These are phyloP conservation scores for Lactarius pseudohatsudake DNA, from an alignment of 768 basidiomycete species.

Conservation along the genomic window DNA sequence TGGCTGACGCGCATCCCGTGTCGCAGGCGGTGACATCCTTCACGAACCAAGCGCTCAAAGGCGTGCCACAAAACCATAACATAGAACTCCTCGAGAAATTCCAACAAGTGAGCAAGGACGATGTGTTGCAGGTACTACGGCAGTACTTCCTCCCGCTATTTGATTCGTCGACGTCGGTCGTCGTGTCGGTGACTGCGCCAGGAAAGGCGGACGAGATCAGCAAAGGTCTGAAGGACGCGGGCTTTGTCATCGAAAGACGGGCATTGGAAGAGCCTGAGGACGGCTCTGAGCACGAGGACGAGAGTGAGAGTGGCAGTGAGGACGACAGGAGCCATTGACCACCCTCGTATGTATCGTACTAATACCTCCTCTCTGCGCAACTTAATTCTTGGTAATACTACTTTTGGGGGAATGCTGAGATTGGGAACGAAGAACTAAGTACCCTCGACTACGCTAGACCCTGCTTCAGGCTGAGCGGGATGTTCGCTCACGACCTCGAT, in stretches of 20 bases:
- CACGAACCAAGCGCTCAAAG: constrained; percentile 87
- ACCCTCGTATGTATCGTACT: constrained; percentile 5
- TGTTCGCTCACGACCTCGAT: constrained; percentile 57
- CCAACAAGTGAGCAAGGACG: constrained; percentile 75
- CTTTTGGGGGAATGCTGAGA: background rate
- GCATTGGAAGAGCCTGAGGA: constrained; percentile 63
- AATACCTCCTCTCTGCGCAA: constrained; percentile 1
- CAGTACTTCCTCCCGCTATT: constrained; percentile 87
- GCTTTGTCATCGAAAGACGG: constrained; percentile 77
- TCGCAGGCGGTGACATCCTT: constrained; percentile 78
- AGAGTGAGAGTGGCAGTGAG: constrained; percentile 38
- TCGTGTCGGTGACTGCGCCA: constrained; percentile 80
- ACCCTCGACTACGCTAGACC: background rate
- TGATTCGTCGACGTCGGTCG: constrained; percentile 69
- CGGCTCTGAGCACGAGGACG: constrained; percentile 39
- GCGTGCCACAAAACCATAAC: constrained; percentile 71
- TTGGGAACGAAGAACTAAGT: background rate
- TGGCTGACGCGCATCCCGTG: background rate
- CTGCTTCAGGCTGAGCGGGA: constrained; percentile 14
- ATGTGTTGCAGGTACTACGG: constrained; percentile 66
- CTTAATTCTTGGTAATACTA: constrained; percentile 9
- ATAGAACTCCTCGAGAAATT: constrained; percentile 75
- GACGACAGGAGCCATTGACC: constrained; percentile 3
- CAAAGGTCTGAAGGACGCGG: constrained; percentile 58
- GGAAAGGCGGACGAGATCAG: constrained; percentile 73